Evolutionary conservation across 2,329 filamentous ascomycete genomes (phyloP).

Genomic region (Fusarium kyushuense): DNA sequence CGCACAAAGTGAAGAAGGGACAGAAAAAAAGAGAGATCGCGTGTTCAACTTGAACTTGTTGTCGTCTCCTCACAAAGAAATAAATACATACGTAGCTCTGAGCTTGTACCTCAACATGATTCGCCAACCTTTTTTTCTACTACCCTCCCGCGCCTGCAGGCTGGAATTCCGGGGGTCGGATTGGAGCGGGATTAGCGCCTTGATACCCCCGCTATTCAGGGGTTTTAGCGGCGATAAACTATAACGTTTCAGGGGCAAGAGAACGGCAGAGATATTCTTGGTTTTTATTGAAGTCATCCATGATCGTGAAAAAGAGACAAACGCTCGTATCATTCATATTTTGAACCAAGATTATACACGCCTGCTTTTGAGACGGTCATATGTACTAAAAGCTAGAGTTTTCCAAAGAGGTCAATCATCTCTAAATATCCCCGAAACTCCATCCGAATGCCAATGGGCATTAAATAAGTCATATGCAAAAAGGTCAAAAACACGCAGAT

Average conservation of each 20-base stretch:
- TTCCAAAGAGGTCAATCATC: conserved; percentile 12
- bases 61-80: conserved; percentile 17
- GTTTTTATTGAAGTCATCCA: neutral
- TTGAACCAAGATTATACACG: conserved; percentile 22
- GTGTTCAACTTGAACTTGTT: conserved; percentile 18
- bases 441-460: conserved; percentile 24
- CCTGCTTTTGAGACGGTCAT: conserved; percentile 12
- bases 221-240: conserved; percentile 31
- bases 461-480: conserved; percentile 15
- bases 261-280: conserved; percentile 2
- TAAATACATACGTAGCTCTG: conserved; percentile 33
- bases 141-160: conserved; percentile 19
- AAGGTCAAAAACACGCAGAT: conserved; percentile 14
- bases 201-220: conserved; percentile 35
- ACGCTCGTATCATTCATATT: conserved; percentile 23
- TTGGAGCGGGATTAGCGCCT: conserved; percentile 34
- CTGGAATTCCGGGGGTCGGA: conserved; percentile 34
- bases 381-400: conserved; percentile 25
- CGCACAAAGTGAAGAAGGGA: neutral
- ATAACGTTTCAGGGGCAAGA: conserved; percentile 29
- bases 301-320: neutral
- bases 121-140: conserved; percentile 19
- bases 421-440: conserved; percentile 16
- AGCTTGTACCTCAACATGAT: conserved; percentile 28
- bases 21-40: conserved; percentile 2